Evolutionary conservation across 306 rosid species (phyloP).

Genomic region (Begonia masoniana): DNA sequence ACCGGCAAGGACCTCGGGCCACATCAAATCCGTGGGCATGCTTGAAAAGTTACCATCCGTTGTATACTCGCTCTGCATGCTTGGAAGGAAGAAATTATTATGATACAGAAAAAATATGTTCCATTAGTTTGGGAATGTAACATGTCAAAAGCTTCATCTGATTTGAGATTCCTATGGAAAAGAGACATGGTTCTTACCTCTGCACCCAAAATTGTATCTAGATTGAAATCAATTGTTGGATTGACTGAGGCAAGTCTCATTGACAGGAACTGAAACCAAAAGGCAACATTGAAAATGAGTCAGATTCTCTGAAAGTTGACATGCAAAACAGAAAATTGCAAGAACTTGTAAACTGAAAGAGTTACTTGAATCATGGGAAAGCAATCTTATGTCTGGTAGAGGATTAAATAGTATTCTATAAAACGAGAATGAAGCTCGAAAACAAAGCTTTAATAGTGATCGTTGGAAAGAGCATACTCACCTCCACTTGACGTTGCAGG

Average conservation of each 20-base stretch:
- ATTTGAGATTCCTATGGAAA: too few relatives aligned
- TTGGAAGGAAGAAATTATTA: neutral
- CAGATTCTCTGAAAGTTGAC: neutral
- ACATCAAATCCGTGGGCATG: conserved; percentile 36
- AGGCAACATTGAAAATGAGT: conserved; percentile 3
- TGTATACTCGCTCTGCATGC: conserved; percentile 42
- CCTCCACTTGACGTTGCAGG: conserved; percentile 93
- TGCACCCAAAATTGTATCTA: conserved; percentile 53
- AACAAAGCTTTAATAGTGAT: neutral
- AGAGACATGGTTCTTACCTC: conserved; percentile 40
- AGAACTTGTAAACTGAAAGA: too few relatives aligned
- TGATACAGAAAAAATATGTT: too few relatives aligned
- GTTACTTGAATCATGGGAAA: too few relatives aligned
- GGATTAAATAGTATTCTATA: neutral
- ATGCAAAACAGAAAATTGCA: too few relatives aligned
- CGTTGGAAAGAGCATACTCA: conserved; percentile 19
- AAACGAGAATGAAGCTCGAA: neutral
- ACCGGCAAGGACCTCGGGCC: conserved; percentile 49
- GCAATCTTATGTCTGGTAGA: too few relatives aligned
- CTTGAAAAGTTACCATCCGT: conserved; percentile 45
- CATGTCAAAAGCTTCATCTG: too few relatives aligned
- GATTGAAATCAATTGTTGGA: conserved; percentile 73
- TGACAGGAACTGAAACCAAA: conserved; percentile 68
- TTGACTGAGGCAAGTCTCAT: conserved; percentile 90
- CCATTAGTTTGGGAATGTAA: too few relatives aligned